These are phyloP conservation scores for Eutypa lata DNA, from an alignment of 2,329 filamentous ascomycete species.

Conservation along the genomic window DNA sequence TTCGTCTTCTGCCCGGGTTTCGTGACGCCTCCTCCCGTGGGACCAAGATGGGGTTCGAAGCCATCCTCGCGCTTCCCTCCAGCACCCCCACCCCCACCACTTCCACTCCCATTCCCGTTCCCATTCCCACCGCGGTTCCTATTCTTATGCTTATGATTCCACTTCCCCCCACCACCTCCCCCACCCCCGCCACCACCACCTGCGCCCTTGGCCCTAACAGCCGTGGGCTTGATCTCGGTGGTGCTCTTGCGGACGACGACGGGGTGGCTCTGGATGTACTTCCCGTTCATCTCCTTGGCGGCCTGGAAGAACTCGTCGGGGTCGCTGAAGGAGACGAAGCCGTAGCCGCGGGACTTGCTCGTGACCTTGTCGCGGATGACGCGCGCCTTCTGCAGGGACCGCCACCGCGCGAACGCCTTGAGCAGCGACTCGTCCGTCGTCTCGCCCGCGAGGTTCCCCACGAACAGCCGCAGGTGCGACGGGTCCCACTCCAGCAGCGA, in stretches of 20 bases:
- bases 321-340: conserved; percentile 93
- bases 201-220: conserved; percentile 52
- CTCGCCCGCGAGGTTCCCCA: conserved; percentile 94
- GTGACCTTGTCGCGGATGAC: conserved; percentile 95
- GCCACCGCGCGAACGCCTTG: conserved; percentile 89
- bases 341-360: conserved; percentile 93
- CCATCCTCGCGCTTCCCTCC: conserved; percentile 23
- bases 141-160: conserved; percentile 24
- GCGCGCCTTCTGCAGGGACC: conserved; percentile 84
- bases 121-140: conserved; percentile 31
- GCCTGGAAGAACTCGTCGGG: conserved; percentile 96
- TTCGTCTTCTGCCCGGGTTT: conserved; percentile 68
- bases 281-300: conserved; percentile 96
- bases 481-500: conserved; percentile 94
- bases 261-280: conserved; percentile 97
- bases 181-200: conserved; percentile 24
- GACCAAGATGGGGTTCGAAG: conserved; percentile 51
- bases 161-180: conserved; percentile 10
- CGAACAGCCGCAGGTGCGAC: conserved; percentile 88
- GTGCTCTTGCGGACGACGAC: conserved; percentile 83
- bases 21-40: conserved; percentile 50
- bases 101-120: conserved; percentile 32
- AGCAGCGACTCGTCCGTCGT: conserved; percentile 93
- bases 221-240: conserved; percentile 81
- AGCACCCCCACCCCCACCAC: conserved; percentile 27